Percentiles rank a stretch among this genome's conserved stretches.
Evolutionary conservation across 345 rosid species (phyloP).

Genomic region (Luvunga scandens): DNA sequence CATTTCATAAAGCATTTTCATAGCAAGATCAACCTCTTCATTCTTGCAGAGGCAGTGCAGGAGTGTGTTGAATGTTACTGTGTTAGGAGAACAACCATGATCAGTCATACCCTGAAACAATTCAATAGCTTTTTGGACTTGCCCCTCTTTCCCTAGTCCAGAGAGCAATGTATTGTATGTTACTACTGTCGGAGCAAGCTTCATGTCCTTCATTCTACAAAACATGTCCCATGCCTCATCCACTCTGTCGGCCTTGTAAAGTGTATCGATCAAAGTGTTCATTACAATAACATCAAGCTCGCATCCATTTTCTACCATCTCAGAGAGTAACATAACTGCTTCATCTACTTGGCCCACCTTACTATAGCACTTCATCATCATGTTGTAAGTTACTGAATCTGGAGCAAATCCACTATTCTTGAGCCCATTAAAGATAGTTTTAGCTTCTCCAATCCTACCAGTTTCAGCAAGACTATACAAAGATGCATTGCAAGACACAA

Average conservation of each 20-base stretch:
- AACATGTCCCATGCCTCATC: constrained; percentile 91
- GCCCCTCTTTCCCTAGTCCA: constrained; percentile 75
- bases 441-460: constrained; percentile 70
- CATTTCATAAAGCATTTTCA: constrained; percentile 67
- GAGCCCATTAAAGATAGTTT: constrained; percentile 60
- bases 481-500: constrained; percentile 87
- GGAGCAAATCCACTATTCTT: constrained; percentile 61
- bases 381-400: constrained; percentile 88
- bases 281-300: constrained; percentile 77
- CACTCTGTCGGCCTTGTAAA: constrained; percentile 68
- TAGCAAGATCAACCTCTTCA: constrained; percentile 66
- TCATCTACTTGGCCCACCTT: constrained; percentile 74
- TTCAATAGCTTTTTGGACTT: constrained; percentile 52
- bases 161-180: constrained; percentile 81
- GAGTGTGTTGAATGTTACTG: constrained; percentile 77
- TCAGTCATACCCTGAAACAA: constrained; percentile 58
- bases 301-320: constrained; percentile 63
- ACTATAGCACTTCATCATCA: constrained; percentile 93
- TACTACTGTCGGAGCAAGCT: constrained; percentile 75
- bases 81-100: constrained; percentile 67
- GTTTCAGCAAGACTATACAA: constrained; percentile 71
- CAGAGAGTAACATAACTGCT: constrained; percentile 69
- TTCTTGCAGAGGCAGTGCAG: constrained; percentile 95
- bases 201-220: constrained; percentile 57
- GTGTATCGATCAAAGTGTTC: constrained; percentile 74